Evolutionary conservation across 2,329 filamentous ascomycete genomes (phyloP).

Genomic region (Thermoascus crustaceus): DNA sequence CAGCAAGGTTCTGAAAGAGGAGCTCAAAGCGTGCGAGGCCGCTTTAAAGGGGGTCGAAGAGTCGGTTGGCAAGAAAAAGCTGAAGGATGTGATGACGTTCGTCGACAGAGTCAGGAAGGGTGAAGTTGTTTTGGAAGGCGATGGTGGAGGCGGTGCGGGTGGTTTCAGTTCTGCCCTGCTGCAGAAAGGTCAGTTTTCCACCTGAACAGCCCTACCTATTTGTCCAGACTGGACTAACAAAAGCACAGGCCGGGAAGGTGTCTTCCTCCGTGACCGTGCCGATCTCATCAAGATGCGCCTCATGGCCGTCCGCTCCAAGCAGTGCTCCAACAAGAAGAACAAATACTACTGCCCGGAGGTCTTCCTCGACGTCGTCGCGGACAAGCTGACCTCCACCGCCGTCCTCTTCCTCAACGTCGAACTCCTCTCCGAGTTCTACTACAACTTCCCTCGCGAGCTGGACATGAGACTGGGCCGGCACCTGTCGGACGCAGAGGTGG

Average conservation of each 20-base stretch:
- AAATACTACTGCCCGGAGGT: constrained; percentile 97
- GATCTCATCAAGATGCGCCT: constrained; percentile 88
- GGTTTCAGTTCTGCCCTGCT: constrained; percentile 86
- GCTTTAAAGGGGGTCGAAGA: constrained; percentile 70
- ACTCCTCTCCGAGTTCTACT: constrained; percentile 92
- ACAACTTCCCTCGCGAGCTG: constrained; percentile 89
- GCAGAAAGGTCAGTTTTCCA: constrained; percentile 58
- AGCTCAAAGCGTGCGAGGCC: constrained; percentile 73
- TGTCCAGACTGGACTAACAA: constrained; percentile 11
- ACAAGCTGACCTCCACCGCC: constrained; percentile 88
- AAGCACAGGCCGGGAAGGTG: constrained; percentile 69
- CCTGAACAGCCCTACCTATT: too few relatives aligned
- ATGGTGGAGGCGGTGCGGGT: constrained; percentile 75
- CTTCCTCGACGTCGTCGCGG: constrained; percentile 93
- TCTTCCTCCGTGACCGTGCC: constrained; percentile 86
- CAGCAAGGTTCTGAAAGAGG: constrained; percentile 70
- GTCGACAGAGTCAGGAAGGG: constrained; percentile 84
- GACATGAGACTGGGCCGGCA: constrained; percentile 78
- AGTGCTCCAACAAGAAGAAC: constrained; percentile 74
- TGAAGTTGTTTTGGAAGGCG: constrained; percentile 75
- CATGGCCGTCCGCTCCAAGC: constrained; percentile 77
- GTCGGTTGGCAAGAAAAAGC: constrained; percentile 69
- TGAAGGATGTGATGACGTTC: constrained; percentile 83
- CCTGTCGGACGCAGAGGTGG: constrained; percentile 69
- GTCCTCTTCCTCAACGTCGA: constrained; percentile 97